Base-by-base conservation (phyloP, 805 yeast species). In the Candida michaelii region DNA sequence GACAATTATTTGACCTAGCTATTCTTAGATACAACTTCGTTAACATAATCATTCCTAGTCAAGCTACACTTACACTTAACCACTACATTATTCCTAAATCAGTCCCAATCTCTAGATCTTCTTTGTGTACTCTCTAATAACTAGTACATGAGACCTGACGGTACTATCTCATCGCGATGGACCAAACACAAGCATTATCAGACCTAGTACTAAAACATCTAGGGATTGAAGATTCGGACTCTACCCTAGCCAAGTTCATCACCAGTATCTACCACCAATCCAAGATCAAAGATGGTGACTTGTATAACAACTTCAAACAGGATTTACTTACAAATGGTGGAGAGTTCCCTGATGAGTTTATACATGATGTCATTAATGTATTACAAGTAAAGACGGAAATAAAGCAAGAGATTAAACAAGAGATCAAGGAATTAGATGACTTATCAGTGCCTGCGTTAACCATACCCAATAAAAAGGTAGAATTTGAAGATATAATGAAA, bases 311-410 rank as follows among this genome's bases (percentile, higher is more conserved):
- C 10, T 49, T 49, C 38, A 44, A 36, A 13, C 4, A 3, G 5
- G 44, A 55, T 7, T 49, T 69, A 13, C 41, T 47, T 15, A 57
- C 55, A n/a, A 69, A 69, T 48, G 74, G 76, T 1, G 75, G 74
- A 4, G 70, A 62, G 16, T 69, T 70, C 40, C 73, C 74, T 1
- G 42, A 31, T 9, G 57, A 53, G 30, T 69, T 70, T 42, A 46
- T 65, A 2, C 40, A 41, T 11, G 51, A 53, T 6, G 55, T 60
- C 6, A 57, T 50, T 42, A 51, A 49, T 19, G 41, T 49, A 9
- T 44, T 49, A 3, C 14, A 9, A 19, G 13, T 31, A 5, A 30
- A 32, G 31, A 36, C 25, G 16, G 43, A 41, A 24, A 15, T 27
- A 13, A 42, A 46, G 24, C 48, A 46, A 14, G 44, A 32, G 16